Evolutionary conservation across 768 basidiomycete genomes (phyloP), one percentile per base, ranked within the genome.

Genomic region (Kwoniella europaea): DNA sequence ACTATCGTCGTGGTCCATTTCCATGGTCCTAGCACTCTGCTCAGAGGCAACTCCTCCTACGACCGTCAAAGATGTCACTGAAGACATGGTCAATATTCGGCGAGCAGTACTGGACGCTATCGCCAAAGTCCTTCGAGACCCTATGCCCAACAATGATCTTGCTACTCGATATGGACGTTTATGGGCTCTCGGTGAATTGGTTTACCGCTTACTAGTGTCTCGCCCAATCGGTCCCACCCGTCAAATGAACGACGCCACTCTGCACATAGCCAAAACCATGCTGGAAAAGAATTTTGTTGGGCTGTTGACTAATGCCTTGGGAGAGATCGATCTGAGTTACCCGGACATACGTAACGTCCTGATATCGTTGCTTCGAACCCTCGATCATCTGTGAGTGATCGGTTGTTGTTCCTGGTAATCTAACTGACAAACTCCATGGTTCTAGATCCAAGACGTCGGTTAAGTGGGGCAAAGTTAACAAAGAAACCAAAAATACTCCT

Each of bases 251-350:
- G 96, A 94, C 61, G 87, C 87, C n/a, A 91, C 91, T 3, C 91
- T 94, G 9, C 95, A 97, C 71, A 88, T 98, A 63, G 94, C 96
- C 22, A 98, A 98, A 85, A 88, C 95, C 72, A 99, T 99, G 97
- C 85, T 99, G 62, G 97, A 99, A 86, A 98, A 98, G 86, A 92
- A 92, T 79, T 95, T 93, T 73, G 97, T 98, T 16, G 88, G 91
- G 4, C 90, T 91, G 1, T 85, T 99, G 44, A 98, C 97, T 0
- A 91, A 86, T 54, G 91, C 94, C 12, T 86, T 98, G 18, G 90
- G 92, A 4, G 97, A 99, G 64, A 89, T 96, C 53, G 97, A 99
- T 79, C 88, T 98, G 50, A 97, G 97, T 80, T 98, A 93, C 84
- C 97, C 97, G 1, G 90, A 94, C 76, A 89, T 97, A 71, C 90